phyloP scores from a whole-genome alignment of 2,329 filamentous ascomycete genomes.

The Didymella keratinophila region DNA sequence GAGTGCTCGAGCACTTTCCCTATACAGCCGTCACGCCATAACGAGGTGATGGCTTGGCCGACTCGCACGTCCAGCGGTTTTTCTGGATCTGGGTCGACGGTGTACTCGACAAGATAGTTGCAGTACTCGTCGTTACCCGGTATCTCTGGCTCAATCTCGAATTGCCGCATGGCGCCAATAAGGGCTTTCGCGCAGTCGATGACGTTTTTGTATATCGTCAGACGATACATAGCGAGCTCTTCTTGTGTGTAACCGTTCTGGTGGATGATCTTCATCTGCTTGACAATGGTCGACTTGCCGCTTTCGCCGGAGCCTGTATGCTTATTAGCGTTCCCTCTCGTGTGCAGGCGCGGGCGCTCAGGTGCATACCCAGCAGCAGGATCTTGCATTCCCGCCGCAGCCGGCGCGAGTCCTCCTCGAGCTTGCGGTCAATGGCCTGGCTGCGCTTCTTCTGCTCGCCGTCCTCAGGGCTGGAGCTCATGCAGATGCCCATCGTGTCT shows the following conservation, averaged over 20 bases:
- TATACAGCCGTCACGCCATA: slow-evolving; percentile 91
- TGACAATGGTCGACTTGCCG: slow-evolving; percentile 98
- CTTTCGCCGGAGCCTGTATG: slow-evolving; percentile 90
- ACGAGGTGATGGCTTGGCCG: slow-evolving; percentile 79
- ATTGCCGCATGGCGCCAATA: slow-evolving; percentile 89
- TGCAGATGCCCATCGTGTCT: slow-evolving; percentile 85
- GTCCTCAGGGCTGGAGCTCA: slow-evolving; percentile 87
- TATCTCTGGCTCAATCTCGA: slow-evolving; percentile 79
- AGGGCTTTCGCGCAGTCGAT: slow-evolving; percentile 96
- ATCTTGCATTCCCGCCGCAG: slow-evolving; percentile 99
- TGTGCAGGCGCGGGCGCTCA: slow-evolving; percentile 1
- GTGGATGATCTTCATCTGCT: slow-evolving; percentile 99
- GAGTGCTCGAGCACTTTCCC: slow-evolving; percentile 87
- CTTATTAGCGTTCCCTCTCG: slow-evolving; percentile 36
- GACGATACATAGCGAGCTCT: slow-evolving; percentile 90
- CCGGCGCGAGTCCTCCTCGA: slow-evolving; percentile 93
- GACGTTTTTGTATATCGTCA: slow-evolving; percentile 98
- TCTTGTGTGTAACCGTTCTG: slow-evolving; percentile 96
- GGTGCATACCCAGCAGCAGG: slow-evolving; percentile 79
- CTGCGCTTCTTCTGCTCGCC: slow-evolving; percentile 94
- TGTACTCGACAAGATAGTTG: slow-evolving; percentile 84
- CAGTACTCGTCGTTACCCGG: slow-evolving; percentile 76
- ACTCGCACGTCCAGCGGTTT: slow-evolving; percentile 82
- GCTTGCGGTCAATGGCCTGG: slow-evolving; percentile 89
- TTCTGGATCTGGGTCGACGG: slow-evolving; percentile 88